Evolutionary conservation across 2,329 filamentous ascomycete genomes (phyloP).

Genomic region (Diaporthe aspalathi): DNA sequence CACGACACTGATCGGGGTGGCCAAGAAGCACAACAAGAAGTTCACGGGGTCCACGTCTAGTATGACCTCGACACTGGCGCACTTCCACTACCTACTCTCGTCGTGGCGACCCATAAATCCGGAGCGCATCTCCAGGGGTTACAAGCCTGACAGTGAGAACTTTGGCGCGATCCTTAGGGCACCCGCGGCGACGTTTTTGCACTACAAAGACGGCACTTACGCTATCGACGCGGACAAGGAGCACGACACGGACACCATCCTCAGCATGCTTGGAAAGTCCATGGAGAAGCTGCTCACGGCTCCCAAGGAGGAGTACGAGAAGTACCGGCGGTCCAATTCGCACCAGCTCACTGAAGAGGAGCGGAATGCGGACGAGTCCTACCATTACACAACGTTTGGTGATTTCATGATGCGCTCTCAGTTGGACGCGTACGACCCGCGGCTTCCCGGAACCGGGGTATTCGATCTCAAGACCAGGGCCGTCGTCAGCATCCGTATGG

Average conservation of each 20-base stretch:
- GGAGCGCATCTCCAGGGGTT: conserved; percentile 73
- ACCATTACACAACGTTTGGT: conserved; percentile 86
- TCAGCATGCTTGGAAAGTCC: conserved; percentile 93
- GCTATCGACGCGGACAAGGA: conserved; percentile 97
- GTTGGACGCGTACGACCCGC: conserved; percentile 87
- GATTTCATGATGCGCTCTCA: conserved; percentile 96
- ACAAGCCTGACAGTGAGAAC: conserved; percentile 68
- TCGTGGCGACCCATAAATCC: conserved; percentile 80
- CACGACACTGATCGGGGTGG: conserved; percentile 74
- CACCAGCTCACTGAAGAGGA: conserved; percentile 79
- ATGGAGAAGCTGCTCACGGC: conserved; percentile 96
- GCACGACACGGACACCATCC: conserved; percentile 83
- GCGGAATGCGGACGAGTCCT: conserved; percentile 78
- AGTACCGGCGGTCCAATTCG: conserved; percentile 77
- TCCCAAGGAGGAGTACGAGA: conserved; percentile 84
- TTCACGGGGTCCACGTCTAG: conserved; percentile 97
- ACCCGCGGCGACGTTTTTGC: conserved; percentile 84
- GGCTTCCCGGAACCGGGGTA: conserved; percentile 90
- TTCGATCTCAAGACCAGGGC: conserved; percentile 97
- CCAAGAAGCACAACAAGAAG: conserved; percentile 74
- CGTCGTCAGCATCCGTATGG: conserved; percentile 92
- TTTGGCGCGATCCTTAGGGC: conserved; percentile 80
- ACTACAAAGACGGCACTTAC: conserved; percentile 86
- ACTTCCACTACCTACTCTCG: conserved; percentile 94
- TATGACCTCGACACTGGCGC: conserved; percentile 87